phyloP scores from a whole-genome alignment of 768 basidiomycete genomes.

The Trametopsis cervina region DNA sequence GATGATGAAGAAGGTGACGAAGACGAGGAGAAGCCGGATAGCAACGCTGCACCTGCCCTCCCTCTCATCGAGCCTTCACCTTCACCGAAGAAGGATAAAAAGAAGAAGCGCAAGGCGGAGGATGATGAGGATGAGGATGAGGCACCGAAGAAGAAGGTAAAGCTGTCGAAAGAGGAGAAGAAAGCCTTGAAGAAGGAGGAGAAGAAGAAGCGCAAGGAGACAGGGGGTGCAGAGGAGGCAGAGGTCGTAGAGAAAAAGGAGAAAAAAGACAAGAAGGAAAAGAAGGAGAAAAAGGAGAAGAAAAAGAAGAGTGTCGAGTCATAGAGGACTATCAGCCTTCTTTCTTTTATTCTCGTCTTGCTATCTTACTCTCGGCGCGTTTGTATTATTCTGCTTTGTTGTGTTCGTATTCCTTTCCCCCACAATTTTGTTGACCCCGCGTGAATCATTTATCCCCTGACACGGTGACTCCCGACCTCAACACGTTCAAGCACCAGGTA shows the following conservation, averaged over 20 bases:
- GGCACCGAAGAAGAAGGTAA: constrained; percentile 59
- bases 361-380: too few relatives aligned
- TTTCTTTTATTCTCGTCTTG: too few relatives aligned
- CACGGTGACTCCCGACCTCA: too few relatives aligned
- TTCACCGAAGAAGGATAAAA: constrained; percentile 45
- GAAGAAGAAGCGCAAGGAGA: constrained; percentile 38
- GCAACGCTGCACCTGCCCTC: constrained; percentile 42
- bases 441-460: too few relatives aligned
- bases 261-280: constrained; percentile 31
- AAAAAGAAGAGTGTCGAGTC: constrained; percentile 45
- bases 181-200: constrained; percentile 54
- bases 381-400: too few relatives aligned
- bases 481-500: too few relatives aligned
- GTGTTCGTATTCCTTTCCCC: too few relatives aligned
- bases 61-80: constrained; percentile 53
- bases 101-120: constrained; percentile 61
- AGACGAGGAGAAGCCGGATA: constrained; percentile 45
- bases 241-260: constrained; percentile 33
- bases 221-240: constrained; percentile 3
- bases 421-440: too few relatives aligned
- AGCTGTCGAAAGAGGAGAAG: constrained; percentile 81
- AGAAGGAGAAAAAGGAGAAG: constrained; percentile 39
- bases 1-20: constrained; percentile 59
- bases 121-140: constrained; percentile 50
- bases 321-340: too few relatives aligned